These are phyloP conservation scores for Botrytis galanthina DNA, from an alignment of 2,329 filamentous ascomycete species.

Conservation along the genomic window DNA sequence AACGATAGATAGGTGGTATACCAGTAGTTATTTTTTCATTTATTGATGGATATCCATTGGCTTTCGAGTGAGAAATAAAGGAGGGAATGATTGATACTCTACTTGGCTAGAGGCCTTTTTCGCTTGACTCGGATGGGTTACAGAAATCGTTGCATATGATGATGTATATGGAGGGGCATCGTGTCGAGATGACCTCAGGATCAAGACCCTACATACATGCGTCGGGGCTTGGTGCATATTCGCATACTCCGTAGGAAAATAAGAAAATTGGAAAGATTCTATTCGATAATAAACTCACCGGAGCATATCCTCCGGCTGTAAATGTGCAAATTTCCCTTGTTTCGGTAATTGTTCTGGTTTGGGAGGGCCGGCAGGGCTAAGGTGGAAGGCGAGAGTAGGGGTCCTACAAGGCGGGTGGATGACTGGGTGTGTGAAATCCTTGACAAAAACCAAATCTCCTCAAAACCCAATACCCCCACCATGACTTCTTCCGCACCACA, in stretches of 20 bases:
- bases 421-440: background rate
- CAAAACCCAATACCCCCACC: background rate
- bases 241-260: background rate
- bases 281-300: background rate
- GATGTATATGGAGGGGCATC: no score
- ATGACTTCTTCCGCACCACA: constrained; percentile 6
- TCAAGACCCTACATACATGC: background rate
- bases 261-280: background rate
- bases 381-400: background rate
- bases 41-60: no score
- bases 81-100: no score
- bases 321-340: background rate
- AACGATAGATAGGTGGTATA: no score
- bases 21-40: no score
- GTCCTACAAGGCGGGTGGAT: background rate
- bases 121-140: no score
- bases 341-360: background rate
- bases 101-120: no score
- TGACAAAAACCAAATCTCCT: constrained; percentile 8
- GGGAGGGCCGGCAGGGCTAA: background rate
- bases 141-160: no score
- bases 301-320: constrained; percentile 11
- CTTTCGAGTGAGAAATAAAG: no score
- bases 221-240: background rate
- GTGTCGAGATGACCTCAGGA: no score